Conservation (phyloP, 179 eudicot genomes). For the Patellifolia procumbens region DNA sequence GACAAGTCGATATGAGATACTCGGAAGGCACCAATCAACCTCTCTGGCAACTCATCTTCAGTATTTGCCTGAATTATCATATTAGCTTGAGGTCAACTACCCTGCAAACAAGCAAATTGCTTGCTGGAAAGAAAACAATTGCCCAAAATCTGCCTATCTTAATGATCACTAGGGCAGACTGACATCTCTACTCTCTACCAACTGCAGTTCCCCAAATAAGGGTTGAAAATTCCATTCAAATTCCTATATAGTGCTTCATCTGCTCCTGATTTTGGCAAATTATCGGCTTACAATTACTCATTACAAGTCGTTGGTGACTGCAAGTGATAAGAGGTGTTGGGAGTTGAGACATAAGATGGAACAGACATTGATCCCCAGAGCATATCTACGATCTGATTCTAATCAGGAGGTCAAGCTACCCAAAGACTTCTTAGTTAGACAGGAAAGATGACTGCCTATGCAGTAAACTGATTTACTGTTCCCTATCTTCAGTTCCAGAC, state of each 20-base stretch:
- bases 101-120: slow-evolving; percentile 4
- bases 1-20: slow-evolving; percentile 87
- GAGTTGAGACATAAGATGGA: not conserved
- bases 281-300: not conserved
- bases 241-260: not conserved
- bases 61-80: slow-evolving; percentile 67
- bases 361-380: not conserved
- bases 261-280: not conserved
- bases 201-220: not conserved
- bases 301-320: not conserved
- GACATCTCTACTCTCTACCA: not conserved
- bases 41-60: slow-evolving; percentile 88
- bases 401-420: not conserved
- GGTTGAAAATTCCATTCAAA: not conserved
- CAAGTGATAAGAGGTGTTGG: too few species aligned
- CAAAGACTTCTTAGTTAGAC: not conserved
- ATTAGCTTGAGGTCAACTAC: slow-evolving; percentile 10
- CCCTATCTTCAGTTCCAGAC: not conserved
- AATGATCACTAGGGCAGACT: not conserved
- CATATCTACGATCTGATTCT: not conserved
- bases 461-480: not conserved
- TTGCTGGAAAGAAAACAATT: slow-evolving; percentile 2
- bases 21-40: slow-evolving; percentile 88
- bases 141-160: not conserved
- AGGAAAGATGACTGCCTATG: not conserved